Evolutionary conservation across 352 stramenopile species (phyloP).

Genomic region (Peronospora belbahrii): DNA sequence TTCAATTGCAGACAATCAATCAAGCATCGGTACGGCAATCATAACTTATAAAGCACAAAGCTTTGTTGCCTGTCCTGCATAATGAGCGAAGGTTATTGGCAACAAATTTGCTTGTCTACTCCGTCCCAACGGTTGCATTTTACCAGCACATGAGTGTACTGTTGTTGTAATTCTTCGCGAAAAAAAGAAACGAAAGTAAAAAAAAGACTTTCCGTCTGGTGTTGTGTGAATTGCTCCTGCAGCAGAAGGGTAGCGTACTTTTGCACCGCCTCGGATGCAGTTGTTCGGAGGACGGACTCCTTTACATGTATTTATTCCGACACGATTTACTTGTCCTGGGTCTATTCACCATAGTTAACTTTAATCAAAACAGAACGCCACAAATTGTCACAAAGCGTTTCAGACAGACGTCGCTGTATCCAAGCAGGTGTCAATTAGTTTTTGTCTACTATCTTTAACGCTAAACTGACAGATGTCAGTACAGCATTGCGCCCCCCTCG

Average conservation of each 20-base stretch:
- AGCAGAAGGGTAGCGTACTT: slow-evolving; percentile 6
- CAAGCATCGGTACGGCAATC: not conserved
- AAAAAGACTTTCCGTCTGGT: slow-evolving; percentile 7
- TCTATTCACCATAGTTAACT: slow-evolving; percentile 18
- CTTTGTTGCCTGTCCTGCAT: slow-evolving; percentile 3
- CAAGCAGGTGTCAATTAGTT: not conserved
- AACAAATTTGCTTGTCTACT: slow-evolving; percentile 1
- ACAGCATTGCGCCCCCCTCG: slow-evolving; percentile 14
- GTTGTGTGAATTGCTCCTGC: not conserved
- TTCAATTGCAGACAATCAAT: slow-evolving; percentile 22
- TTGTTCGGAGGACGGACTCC: not conserved
- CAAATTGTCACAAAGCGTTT: slow-evolving; percentile 28
- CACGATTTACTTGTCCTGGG: not conserved
- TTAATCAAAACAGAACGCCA: slow-evolving; percentile 16
- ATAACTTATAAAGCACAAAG: not conserved
- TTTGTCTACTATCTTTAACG: not conserved
- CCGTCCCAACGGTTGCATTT: not conserved
- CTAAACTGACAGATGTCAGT: not conserved
- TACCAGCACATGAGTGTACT: not conserved
- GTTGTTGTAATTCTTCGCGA: not conserved
- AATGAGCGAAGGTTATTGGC: not conserved
- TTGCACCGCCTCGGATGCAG: not conserved
- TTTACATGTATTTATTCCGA: not conserved
- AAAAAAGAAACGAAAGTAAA: slow-evolving; percentile 23
- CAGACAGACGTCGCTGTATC: slow-evolving; percentile 6